Conservation (phyloP, 768 basidiomycete genomes). For the Neoboletus brunneissimus region DNA sequence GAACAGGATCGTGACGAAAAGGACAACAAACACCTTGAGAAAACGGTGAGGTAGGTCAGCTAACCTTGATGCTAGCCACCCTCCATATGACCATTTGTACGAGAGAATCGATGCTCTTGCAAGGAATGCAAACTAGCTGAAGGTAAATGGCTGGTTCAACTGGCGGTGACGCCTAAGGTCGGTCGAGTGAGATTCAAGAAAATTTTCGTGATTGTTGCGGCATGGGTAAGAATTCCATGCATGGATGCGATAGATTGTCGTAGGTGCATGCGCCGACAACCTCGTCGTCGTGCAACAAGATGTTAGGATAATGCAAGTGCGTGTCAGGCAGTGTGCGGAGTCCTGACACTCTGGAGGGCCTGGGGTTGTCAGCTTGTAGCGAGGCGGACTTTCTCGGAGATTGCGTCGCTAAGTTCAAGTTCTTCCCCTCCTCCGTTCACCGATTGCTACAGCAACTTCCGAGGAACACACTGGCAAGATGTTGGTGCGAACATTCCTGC, state of each 20-base stretch:
- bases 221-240: background rate
- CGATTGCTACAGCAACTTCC: background rate
- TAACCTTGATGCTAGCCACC: background rate
- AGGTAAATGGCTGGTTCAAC: background rate
- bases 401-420: too few relatives aligned
- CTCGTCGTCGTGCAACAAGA: background rate
- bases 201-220: background rate
- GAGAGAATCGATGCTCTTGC: background rate
- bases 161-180: background rate
- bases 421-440: background rate
- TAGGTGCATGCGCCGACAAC: background rate
- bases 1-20: background rate
- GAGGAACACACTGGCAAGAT: background rate
- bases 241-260: background rate
- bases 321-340: background rate
- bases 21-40: background rate
- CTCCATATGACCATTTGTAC: background rate
- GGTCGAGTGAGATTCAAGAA: background rate
- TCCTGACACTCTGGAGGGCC: too few relatives aligned
- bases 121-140: background rate
- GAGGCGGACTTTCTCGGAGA: background rate
- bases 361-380: background rate
- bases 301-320: background rate
- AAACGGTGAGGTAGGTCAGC: background rate
- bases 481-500: background rate